Conservation (phyloP, 306 rosid species). For the Vigna mungo region DNA sequence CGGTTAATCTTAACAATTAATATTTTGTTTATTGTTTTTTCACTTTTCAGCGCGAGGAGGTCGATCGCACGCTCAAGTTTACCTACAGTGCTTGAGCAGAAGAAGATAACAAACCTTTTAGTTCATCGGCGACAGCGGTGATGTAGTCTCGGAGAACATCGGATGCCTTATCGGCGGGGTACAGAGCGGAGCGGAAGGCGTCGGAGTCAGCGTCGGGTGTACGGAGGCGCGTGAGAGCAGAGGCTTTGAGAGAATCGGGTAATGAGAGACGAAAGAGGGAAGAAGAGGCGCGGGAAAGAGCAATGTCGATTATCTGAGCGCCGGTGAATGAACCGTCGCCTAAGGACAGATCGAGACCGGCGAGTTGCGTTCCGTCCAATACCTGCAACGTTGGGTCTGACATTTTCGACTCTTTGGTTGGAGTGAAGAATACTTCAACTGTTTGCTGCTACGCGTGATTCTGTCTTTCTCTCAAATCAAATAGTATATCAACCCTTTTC, state of each 20-base stretch:
- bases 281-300: slow-evolving; percentile 63
- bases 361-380: slow-evolving; percentile 74
- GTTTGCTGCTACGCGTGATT: background rate
- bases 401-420: slow-evolving; percentile 59
- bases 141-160: slow-evolving; percentile 58
- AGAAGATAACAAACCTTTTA: slow-evolving; percentile 62
- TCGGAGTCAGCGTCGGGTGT: slow-evolving; percentile 32
- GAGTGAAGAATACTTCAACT: slow-evolving; percentile 16
- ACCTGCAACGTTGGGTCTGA: slow-evolving; percentile 65
- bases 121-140: slow-evolving; percentile 80
- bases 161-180: slow-evolving; percentile 57
- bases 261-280: slow-evolving; percentile 68
- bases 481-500: background rate
- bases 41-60: background rate
- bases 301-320: slow-evolving; percentile 69
- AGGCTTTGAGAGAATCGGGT: slow-evolving; percentile 62
- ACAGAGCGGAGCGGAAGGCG: slow-evolving; percentile 48
- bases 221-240: slow-evolving; percentile 65
- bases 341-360: slow-evolving; percentile 54
- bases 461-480: background rate
- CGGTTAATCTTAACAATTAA: background rate
- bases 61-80: slow-evolving; percentile 18
- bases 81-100: slow-evolving; percentile 12
- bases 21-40: background rate
- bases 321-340: slow-evolving; percentile 56